Conservation (phyloP, 208 protist genomes). For the Crithidia sp. region DNA sequence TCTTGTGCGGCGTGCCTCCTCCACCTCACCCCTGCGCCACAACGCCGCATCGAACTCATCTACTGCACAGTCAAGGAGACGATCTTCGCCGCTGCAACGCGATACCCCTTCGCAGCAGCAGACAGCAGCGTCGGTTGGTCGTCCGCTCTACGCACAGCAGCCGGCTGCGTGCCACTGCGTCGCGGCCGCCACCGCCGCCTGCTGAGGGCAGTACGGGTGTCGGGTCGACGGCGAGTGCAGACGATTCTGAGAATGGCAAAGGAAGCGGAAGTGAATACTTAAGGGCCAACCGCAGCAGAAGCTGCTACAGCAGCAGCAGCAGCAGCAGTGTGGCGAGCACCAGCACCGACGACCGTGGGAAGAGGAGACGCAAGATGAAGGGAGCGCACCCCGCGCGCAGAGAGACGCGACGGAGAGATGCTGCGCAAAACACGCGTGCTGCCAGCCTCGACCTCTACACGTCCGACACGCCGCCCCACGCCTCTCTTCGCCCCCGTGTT, state of each 20-base stretch:
- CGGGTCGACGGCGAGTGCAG: background rate
- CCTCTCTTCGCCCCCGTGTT: no score
- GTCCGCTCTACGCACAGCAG: slow-evolving; percentile 33
- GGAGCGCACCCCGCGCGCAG: no score
- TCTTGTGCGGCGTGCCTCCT: slow-evolving; percentile 17
- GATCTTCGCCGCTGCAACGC: background rate
- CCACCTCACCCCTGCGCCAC: background rate
- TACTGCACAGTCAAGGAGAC: background rate
- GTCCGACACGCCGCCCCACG: no score
- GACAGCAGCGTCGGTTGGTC: slow-evolving; percentile 6
- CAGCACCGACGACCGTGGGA: no score
- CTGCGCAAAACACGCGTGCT: no score
- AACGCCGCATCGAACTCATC: no score
- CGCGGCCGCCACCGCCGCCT: background rate
- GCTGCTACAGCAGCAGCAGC: background rate
- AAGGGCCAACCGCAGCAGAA: no score
- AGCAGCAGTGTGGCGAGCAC: background rate
- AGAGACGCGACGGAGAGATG: no score
- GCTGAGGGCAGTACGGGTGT: background rate
- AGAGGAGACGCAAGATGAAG: no score
- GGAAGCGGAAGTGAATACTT: background rate
- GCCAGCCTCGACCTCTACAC: no score
- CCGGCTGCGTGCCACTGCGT: slow-evolving; percentile 14
- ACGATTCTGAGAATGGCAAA: background rate
- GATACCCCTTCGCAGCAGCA: background rate